Conservation (phyloP, 2,329 filamentous ascomycete genomes). For the Dothistroma pini region DNA sequence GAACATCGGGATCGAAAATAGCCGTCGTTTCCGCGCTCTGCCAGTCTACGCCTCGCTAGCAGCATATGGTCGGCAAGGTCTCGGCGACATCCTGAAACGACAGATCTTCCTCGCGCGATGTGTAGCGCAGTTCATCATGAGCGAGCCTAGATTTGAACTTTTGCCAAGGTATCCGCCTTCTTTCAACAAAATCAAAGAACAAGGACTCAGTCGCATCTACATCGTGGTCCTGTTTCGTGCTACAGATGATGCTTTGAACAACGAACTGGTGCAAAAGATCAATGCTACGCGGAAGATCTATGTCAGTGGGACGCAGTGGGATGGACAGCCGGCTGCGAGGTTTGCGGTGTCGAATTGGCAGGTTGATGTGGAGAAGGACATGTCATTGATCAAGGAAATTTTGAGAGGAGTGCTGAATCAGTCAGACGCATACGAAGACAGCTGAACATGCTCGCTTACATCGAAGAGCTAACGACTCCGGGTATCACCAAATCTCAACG, state of each 20-base stretch:
- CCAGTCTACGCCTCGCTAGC: slow-evolving; percentile 79
- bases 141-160: slow-evolving; percentile 61
- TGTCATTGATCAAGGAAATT: slow-evolving; percentile 61
- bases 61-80: slow-evolving; percentile 70
- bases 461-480: not conserved
- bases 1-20: slow-evolving; percentile 88
- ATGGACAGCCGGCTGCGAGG: slow-evolving; percentile 68
- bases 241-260: slow-evolving; percentile 61
- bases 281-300: slow-evolving; percentile 73
- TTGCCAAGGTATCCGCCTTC: slow-evolving; percentile 48
- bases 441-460: not conserved
- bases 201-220: slow-evolving; percentile 53
- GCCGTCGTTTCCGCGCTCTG: slow-evolving; percentile 83
- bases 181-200: slow-evolving; percentile 35
- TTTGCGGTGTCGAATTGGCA: slow-evolving; percentile 85
- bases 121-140: slow-evolving; percentile 61
- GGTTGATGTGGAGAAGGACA: slow-evolving; percentile 65
- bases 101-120: slow-evolving; percentile 69
- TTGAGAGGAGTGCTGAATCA: slow-evolving; percentile 37
- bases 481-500: slow-evolving; percentile 6
- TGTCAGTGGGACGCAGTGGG: slow-evolving; percentile 77
- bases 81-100: slow-evolving; percentile 61
- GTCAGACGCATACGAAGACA: not conserved
- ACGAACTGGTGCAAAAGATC: slow-evolving; percentile 64
- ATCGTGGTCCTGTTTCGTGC: slow-evolving; percentile 78